phyloP scores from a whole-genome alignment of 1,139 yeast genomes.

The Candida mesenterica region DNA sequence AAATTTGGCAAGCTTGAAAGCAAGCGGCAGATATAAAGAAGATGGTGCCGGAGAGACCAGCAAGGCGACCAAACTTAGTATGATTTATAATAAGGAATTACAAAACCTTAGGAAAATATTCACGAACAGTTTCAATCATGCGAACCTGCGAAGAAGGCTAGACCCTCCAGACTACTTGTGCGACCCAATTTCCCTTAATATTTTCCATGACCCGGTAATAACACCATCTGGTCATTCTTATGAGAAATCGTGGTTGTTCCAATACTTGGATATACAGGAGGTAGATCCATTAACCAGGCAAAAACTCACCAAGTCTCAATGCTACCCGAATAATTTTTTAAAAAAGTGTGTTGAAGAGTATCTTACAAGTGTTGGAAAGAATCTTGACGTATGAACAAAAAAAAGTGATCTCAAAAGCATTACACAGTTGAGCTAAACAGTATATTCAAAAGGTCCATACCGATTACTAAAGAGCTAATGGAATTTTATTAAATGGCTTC shows the following conservation, averaged over 20 bases:
- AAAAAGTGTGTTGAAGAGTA: conserved; percentile 15
- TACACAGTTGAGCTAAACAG: too few relatives aligned
- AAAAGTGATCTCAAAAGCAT: too few relatives aligned
- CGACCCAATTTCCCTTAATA: conserved; percentile 48
- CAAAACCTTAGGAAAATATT: conserved; percentile 24
- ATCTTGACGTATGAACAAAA: background rate
- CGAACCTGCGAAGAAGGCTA: conserved; percentile 1
- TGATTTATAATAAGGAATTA: conserved; percentile 21
- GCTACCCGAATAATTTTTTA: conserved; percentile 19
- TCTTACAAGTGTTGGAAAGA: background rate
- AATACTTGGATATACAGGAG: conserved; percentile 32
- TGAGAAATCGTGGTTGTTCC: conserved; percentile 40
- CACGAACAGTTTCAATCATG: conserved; percentile 20
- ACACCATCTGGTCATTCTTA: conserved; percentile 50
- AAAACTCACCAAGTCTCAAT: conserved; percentile 17
- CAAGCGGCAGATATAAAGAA: background rate
- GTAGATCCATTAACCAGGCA: conserved; percentile 38
- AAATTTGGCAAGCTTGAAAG: conserved; percentile 4
- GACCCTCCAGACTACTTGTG: conserved; percentile 44
- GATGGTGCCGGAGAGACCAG: background rate
- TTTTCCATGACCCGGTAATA: conserved; percentile 46
- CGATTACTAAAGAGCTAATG: too few relatives aligned
- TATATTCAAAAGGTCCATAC: too few relatives aligned
- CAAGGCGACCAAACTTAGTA: conserved; percentile 16
- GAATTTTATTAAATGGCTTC: too few relatives aligned